Evolutionary conservation across 1,284 basidiomycete genomes (phyloP).

Genomic region (Phenoliferia sp.): DNA sequence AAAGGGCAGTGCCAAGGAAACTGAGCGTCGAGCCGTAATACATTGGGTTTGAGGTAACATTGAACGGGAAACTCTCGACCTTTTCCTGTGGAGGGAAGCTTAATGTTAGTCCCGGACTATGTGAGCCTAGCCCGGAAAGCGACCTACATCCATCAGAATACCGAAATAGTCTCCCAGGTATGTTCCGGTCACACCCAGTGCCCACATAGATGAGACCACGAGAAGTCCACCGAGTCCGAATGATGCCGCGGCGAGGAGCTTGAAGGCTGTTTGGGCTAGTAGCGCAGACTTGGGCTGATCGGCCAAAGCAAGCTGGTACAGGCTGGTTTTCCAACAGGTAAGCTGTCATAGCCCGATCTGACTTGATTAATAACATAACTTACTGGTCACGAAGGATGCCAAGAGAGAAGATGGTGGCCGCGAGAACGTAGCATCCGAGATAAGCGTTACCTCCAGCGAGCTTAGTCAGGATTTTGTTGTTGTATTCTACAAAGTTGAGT

Average conservation of each 20-base stretch:
- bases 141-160: slow-evolving; percentile 80
- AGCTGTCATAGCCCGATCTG: too few species aligned
- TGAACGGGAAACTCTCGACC: slow-evolving; percentile 80
- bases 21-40: slow-evolving; percentile 87
- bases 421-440: slow-evolving; percentile 82
- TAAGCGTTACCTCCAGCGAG: slow-evolving; percentile 67
- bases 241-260: slow-evolving; percentile 58
- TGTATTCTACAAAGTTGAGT: slow-evolving; percentile 67
- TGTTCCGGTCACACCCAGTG: slow-evolving; percentile 79
- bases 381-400: slow-evolving; percentile 74
- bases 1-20: slow-evolving; percentile 75
- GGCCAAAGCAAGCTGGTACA: slow-evolving; percentile 65
- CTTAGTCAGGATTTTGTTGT: slow-evolving; percentile 77
- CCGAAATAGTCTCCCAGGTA: slow-evolving; percentile 84
- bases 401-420: slow-evolving; percentile 80
- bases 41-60: slow-evolving; percentile 89
- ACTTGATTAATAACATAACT: background rate
- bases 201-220: slow-evolving; percentile 84
- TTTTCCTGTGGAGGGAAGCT: slow-evolving; percentile 25
- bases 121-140: background rate
- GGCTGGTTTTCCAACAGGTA: too few species aligned
- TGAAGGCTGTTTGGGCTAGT: slow-evolving; percentile 55
- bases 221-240: slow-evolving; percentile 71
- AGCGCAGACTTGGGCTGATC: slow-evolving; percentile 58
- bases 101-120: background rate